Evolutionary conservation across 345 rosid species (phyloP), one percentile per base, ranked within the genome.

Genomic region (Corchorus olitorius): DNA sequence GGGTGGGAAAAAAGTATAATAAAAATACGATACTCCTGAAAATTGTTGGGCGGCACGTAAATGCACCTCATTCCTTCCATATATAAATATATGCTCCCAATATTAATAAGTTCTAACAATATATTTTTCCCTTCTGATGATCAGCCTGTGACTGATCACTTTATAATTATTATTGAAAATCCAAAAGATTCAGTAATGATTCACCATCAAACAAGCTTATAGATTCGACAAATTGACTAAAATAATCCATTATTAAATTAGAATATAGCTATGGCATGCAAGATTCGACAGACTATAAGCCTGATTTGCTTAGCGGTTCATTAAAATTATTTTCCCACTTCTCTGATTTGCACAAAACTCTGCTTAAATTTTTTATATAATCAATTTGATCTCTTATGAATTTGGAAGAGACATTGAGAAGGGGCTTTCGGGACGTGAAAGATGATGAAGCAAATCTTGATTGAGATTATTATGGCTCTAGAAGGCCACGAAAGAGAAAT

Each of bases 391-490:
- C 56, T 68, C 43, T 27, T 68, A 27, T 15, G 58, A 68, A 68
- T 14, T 68, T 49, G 39, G 72, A 68, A 68, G 22, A 3, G 43
- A 49, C 43, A 27, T 4, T 67, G 49, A 20, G 72, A 27, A 1
- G 27, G 27, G 27, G 27, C 41, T 34, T 8, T 68, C 46, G 3
- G 48, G 4, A 45, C 52, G 56, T 27, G 20, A 68, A 27, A 15
- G 43, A 50, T 50, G 43, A 69, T 69, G 73, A 4, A 16, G 58
- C 73, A 50, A 15, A 50, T 69, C 59, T 69, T 49, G 43, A 49
- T 50, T 0, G 14, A 69, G 73, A 69, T 69, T 52, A 69, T 69
- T 33, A 16, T 69, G 73, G 45, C 59, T 50, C 59, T 50, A 68
- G 13, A 22, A 58, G 62, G 62, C 62, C 6, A 20, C 35, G 14